Base-by-base conservation (phyloP, 306 rosid species). In the Fragaria iinumae region DNA sequence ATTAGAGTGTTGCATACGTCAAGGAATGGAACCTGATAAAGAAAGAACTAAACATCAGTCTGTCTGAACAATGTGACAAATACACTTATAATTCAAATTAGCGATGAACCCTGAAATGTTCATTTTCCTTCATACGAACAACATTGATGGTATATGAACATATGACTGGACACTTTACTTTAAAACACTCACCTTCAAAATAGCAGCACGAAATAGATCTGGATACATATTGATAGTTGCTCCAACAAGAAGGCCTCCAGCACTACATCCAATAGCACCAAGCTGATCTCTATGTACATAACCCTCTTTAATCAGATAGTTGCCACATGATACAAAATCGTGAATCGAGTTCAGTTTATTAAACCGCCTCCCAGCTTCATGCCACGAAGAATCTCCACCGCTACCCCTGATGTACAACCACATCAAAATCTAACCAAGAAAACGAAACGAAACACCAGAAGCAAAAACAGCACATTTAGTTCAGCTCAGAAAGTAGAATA, bases 1-100 rank as follows among this genome's bases (percentile, higher is more conserved):
- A 90, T 73, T 83, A 95, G 72, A 55, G 98, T 95, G 89, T 95
- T 95, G 86, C 98, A 90, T 55, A 95, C 78, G 78, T 95, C 98
- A 52, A 95, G 93, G 88, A 95, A 95, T 49, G 98, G 97, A 75
- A 92, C 98, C 98, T 95, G 86, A 71, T 21, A 76, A 72, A 81
- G 25, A 32, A 56, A 5, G 23, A 74, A 36, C 45, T 38, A 47
- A 81, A 63, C 68, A 73, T 86, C 71, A 81, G 48, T 50, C 50
- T 12, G 44, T 50, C 44, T 12, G 32, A 73, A 79, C 55, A 36
- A 5, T 69, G 34, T n/a, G 48, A 74, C 14, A 56, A 38, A 21
- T 48, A 80, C 76, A 67, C 8, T 27, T 1, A 52, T 38, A 14
- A 82, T 8, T 59, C 23, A 18, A 65, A 69, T 36, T 38, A 48